A percentile compares a stretch with the other conserved stretches of the same genome.
Evolutionary conservation across 192 early-diverging fungal species (phyloP).

Genomic region (Podila epicladia): DNA sequence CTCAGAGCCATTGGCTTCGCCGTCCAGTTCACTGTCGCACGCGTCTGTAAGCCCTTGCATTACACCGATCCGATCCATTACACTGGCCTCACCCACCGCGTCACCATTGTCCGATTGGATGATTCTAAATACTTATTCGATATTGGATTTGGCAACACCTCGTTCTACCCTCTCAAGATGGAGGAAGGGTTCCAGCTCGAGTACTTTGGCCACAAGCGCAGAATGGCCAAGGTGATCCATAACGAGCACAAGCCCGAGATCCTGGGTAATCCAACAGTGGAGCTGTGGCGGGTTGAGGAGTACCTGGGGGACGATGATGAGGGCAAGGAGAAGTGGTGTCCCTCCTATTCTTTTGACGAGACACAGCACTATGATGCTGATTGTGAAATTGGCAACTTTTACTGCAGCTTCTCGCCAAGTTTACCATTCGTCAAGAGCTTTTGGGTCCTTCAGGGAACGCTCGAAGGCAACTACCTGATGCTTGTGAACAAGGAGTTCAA

Average conservation of each 20-base stretch:
- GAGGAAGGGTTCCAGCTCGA: slow-evolving; percentile 19
- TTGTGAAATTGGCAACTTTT: slow-evolving; percentile 13
- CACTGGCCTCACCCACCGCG: slow-evolving; percentile 10
- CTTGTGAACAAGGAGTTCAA: not conserved
- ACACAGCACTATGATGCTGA: slow-evolving; percentile 13
- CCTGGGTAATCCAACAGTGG: slow-evolving; percentile 5
- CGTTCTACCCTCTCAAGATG: slow-evolving; percentile 13
- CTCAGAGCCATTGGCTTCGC: slow-evolving; percentile 12
- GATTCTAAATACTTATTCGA: slow-evolving; percentile 27
- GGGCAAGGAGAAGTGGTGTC: slow-evolving; percentile 12
- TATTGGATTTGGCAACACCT: slow-evolving; percentile 21
- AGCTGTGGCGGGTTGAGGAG: slow-evolving; percentile 24
- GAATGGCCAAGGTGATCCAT: slow-evolving; percentile 7
- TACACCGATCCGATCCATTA: slow-evolving; percentile 5
- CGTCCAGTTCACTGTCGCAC: slow-evolving; percentile 17
- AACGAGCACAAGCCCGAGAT: slow-evolving; percentile 11
- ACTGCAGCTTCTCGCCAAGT: slow-evolving; percentile 5
- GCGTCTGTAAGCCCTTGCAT: slow-evolving; percentile 18
- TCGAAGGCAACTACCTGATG: slow-evolving; percentile 7
- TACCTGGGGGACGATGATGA: slow-evolving; percentile 4
- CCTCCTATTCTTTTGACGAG: slow-evolving; percentile 17
- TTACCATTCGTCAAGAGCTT: not conserved
- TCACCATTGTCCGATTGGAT: slow-evolving; percentile 14
- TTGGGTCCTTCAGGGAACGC: slow-evolving; percentile 18
- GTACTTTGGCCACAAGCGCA: slow-evolving; percentile 18